Evolutionary conservation across 352 stramenopile genomes (phyloP).

Genomic region (Globisporangium spinosum): DNA sequence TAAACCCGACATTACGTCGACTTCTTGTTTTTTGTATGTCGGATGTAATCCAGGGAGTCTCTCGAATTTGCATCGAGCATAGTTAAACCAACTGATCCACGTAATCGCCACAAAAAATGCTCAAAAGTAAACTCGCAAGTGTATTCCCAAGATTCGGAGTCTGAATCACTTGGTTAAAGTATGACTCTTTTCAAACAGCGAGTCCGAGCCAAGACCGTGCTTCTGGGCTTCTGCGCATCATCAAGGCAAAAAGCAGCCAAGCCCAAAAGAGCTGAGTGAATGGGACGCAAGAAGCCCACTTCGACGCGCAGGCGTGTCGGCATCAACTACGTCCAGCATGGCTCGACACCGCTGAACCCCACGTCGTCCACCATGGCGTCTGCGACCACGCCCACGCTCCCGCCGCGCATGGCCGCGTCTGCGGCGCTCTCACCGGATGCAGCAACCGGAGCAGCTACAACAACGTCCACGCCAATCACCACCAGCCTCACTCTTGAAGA

Average conservation of each 20-base stretch:
- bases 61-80: no score
- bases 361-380: conserved; percentile 3
- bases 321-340: conserved; percentile 13
- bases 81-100: no score
- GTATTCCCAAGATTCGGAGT: no score
- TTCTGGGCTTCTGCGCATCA: background rate
- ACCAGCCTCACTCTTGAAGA: background rate
- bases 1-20: no score
- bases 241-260: no score
- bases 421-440: background rate
- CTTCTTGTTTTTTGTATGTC: no score
- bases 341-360: background rate
- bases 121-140: no score
- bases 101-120: no score
- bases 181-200: background rate
- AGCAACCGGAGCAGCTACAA: background rate
- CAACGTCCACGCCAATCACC: background rate
- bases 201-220: background rate
- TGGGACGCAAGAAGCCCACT: conserved; percentile 37
- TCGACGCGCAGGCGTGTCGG: conserved; percentile 29
- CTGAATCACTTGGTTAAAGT: background rate
- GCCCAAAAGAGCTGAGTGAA: conserved; percentile 12
- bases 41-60: no score
- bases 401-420: background rate
- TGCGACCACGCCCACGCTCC: background rate